Conservation (phyloP, 2,329 filamentous ascomycete genomes). For the Sporothrix variecibatus region DNA sequence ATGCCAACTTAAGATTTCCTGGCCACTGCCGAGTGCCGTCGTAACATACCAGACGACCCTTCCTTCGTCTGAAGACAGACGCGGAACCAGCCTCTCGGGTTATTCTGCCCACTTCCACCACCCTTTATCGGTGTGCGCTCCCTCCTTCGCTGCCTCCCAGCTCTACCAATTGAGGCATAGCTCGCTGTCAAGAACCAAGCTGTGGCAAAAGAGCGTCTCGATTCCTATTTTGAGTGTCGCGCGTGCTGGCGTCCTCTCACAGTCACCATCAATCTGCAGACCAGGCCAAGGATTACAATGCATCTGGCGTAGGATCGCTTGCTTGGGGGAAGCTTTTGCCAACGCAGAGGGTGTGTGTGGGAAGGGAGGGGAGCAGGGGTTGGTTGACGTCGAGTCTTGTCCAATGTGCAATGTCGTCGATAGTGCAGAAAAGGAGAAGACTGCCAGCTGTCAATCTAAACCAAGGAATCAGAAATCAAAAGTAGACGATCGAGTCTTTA, state of each 20-base stretch:
- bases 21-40: background rate
- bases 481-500: background rate
- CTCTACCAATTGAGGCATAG: background rate
- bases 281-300: background rate
- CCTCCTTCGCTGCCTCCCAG: background rate
- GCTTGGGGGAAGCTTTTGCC: conserved; percentile 13
- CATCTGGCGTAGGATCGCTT: conserved; percentile 26
- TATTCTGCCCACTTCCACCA: background rate
- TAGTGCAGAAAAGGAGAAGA: background rate
- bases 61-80: background rate
- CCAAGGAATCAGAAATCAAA: background rate
- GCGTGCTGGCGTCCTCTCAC: too few relatives aligned
- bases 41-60: background rate
- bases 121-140: too few relatives aligned
- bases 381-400: background rate
- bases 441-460: background rate
- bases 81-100: background rate
- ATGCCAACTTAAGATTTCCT: background rate
- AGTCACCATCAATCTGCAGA: background rate
- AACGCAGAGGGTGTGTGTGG: conserved; percentile 14
- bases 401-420: background rate
- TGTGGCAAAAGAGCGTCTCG: background rate
- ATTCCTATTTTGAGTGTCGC: background rate
- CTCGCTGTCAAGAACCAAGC: background rate
- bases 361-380: background rate